Conservation (phyloP, 106 monocot species). For the Dactylorhiza incarnata region DNA sequence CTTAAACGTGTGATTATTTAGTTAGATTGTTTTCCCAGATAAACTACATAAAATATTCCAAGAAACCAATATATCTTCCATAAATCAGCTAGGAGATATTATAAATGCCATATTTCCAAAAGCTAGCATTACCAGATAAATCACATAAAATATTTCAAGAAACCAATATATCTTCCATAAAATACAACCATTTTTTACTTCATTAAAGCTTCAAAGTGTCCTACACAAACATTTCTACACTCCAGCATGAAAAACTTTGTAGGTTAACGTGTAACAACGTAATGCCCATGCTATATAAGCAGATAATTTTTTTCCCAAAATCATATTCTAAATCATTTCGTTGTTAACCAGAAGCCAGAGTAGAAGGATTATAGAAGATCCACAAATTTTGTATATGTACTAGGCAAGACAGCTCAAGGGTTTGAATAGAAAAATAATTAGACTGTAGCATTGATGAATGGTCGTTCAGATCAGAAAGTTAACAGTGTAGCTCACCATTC, state of each 20-base stretch:
- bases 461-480: no score
- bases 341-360: no score
- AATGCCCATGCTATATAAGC: no score
- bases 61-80: background rate
- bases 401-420: no score
- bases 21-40: background rate
- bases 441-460: no score
- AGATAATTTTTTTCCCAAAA: no score
- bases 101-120: background rate
- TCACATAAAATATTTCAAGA: background rate
- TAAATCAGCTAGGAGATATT: background rate
- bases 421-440: no score
- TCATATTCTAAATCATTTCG: no score
- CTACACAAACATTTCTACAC: background rate
- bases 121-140: background rate
- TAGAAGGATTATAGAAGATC: no score
- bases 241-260: background rate
- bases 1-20: no score
- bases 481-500: background rate
- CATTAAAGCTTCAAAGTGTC: background rate
- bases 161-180: background rate
- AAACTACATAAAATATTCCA: background rate
- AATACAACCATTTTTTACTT: background rate
- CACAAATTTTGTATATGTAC: no score
- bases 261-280: no score